A percentile compares a stretch with the other conserved stretches of the same genome.
These are phyloP conservation scores for Elsinoe ampelina DNA, from an alignment of 2,329 filamentous ascomycete species.

Conservation along the genomic window DNA sequence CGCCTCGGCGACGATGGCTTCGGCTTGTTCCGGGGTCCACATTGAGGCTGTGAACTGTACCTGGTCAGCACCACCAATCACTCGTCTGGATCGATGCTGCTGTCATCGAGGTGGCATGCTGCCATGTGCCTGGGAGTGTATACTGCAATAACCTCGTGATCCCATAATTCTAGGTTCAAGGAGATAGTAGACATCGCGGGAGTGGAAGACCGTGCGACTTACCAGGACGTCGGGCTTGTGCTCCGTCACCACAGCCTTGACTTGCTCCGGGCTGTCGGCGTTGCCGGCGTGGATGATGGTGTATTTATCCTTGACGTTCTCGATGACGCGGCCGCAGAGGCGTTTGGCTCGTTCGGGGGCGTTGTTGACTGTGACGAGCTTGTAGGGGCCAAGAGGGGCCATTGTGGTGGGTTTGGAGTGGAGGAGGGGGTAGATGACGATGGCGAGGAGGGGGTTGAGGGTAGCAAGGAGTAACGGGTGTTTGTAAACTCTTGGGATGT, in stretches of 20 bases:
- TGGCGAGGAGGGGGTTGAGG: background rate
- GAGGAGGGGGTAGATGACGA: background rate
- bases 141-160: no score
- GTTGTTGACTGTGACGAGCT: conserved; percentile 59
- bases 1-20: conserved; percentile 38
- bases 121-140: no score
- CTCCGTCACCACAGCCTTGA: conserved; percentile 44
- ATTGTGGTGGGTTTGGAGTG: background rate
- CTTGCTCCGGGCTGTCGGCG: conserved; percentile 53
- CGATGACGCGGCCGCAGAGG: conserved; percentile 52
- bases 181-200: background rate
- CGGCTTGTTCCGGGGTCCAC: conserved; percentile 45
- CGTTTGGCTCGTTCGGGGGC: conserved; percentile 55
- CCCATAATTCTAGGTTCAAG: no score
- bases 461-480: no score
- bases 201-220: no score
- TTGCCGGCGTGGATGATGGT: conserved; percentile 55
- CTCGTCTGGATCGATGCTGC: no score
- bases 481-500: no score
- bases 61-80: background rate
- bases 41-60: conserved; percentile 52
- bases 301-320: conserved; percentile 54
- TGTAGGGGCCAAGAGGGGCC: conserved; percentile 44
- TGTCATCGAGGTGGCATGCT: background rate
- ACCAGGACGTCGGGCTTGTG: conserved; percentile 48